Percentiles rank a stretch among this genome's conserved stretches.
phyloP scores from a whole-genome alignment of 306 rosid genomes.

The Lotus japonicus region DNA sequence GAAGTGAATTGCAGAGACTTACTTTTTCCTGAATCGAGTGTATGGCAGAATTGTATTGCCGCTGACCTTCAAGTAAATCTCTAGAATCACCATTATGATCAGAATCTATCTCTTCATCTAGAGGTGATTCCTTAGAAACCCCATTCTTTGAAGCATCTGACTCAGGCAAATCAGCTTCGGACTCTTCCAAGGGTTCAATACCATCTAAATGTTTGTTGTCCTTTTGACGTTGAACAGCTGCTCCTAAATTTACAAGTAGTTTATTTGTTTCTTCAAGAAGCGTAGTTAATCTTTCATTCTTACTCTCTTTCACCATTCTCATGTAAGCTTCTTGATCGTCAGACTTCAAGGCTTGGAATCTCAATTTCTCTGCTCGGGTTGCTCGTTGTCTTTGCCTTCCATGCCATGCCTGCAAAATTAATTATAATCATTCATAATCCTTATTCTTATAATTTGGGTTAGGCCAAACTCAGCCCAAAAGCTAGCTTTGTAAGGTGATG shows the following conservation, averaged over 20 bases:
- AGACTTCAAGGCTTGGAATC: constrained; percentile 95
- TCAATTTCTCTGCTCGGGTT: constrained; percentile 90
- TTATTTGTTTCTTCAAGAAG: constrained; percentile 99
- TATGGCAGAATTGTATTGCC: constrained; percentile 95
- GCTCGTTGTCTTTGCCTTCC: constrained; percentile 98
- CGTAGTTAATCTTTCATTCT: constrained; percentile 83
- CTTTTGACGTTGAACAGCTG: constrained; percentile 99
- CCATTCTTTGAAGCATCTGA: constrained; percentile 65
- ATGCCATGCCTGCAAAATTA: constrained; percentile 77
- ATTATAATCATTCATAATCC: constrained; percentile 15
- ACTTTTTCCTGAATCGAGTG: constrained; percentile 98
- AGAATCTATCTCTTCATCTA: constrained; percentile 75
- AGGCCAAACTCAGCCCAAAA: too few species aligned
- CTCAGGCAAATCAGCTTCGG: constrained; percentile 72
- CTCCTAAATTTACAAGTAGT: constrained; percentile 93
- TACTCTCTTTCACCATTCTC: constrained; percentile 99
- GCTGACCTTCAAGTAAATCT: constrained; percentile 98
- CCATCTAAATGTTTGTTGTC: constrained; percentile 76
- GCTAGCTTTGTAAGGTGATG: too few species aligned
- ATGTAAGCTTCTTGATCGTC: constrained; percentile 99
- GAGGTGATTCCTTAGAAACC: constrained; percentile 48
- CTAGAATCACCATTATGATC: constrained; percentile 64
- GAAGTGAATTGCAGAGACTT: constrained; percentile 2
- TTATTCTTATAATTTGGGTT: background rate
- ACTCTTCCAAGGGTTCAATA: constrained; percentile 67